Base-by-base conservation (phyloP, 306 rosid genomes). In the Malus domestica region DNA sequence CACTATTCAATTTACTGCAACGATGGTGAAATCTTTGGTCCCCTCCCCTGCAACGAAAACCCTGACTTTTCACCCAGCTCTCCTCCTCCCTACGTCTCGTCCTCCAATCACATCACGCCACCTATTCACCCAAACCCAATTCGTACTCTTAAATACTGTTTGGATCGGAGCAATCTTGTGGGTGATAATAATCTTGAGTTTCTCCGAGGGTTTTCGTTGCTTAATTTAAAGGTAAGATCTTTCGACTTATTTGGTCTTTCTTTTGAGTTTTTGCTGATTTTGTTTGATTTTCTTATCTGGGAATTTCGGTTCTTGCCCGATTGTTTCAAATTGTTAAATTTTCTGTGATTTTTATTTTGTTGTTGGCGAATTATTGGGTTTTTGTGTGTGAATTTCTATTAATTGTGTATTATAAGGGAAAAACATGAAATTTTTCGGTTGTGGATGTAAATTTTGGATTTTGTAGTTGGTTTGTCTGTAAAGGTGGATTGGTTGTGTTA, bases 101-200 rank as follows among this genome's bases (percentile, higher is more conserved):
- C 3, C 9, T 61, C 77, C 82, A 73, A 52, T 69, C 73, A 55
- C 77, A 8, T 23, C 38, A 1, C 69, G 30, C 73, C 59, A 61
- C 72, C 51, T 72, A 69, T 71, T 70, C 74, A 13, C 67, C 32
- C 9, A 19, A 58, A 58, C 83, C 52, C 45, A 12, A 23, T 58
- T 51, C 68, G 15, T 23, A 44, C 27, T 42, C 55, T 20, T 58
- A 4, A 25, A 7, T 51, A 35, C 70, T 44, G 42, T 13, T 9
- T 33, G 51, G 32, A 38, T 27, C 49, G 6, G 19, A 19, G 32
- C 38, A 55, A 18, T 74, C 71, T 70, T 40, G 22, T 71, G 23
- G 66, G 55, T 29, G n/a, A 11, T 29, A 57, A 8, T 22, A 46
- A 11, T 29, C 68, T 38, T 15, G 45, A 60, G 71, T 49, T 57